A percentile compares a stretch with the other conserved stretches of the same genome.
These are phyloP conservation scores for Glycine tomentella DNA, from an alignment of 306 rosid genomes.

Conservation along the genomic window DNA sequence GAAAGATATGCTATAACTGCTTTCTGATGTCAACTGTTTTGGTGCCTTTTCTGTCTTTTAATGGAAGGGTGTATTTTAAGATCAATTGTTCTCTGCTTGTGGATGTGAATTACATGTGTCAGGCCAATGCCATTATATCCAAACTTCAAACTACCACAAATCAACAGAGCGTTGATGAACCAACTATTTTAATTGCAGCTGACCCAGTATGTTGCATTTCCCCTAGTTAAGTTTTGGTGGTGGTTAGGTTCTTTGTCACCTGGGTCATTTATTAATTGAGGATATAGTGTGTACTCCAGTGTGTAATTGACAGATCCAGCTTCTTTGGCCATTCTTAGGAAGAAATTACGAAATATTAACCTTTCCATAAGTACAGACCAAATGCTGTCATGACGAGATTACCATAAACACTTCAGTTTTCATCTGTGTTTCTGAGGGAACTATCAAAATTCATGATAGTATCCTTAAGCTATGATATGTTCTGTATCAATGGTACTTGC, in stretches of 20 bases:
- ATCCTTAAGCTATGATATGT: not conserved
- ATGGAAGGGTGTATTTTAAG: no score
- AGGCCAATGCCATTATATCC: conserved; percentile 89
- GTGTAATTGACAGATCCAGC: not conserved
- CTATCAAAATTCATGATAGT: conserved; percentile 6
- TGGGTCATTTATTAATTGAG: conserved; percentile 68
- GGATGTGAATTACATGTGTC: conserved; percentile 56
- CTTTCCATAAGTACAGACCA: conserved; percentile 12
- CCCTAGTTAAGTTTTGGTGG: conserved; percentile 39
- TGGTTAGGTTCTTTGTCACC: conserved; percentile 57
- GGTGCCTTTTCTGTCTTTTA: no score
- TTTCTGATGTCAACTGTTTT: conserved; percentile 11
- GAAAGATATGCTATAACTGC: conserved; percentile 6
- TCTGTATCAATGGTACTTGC: no score
- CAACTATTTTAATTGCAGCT: conserved; percentile 84
- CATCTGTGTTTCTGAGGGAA: conserved; percentile 25
- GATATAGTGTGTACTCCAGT: conserved; percentile 45
- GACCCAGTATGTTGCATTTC: conserved; percentile 79
- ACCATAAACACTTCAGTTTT: conserved; percentile 3
- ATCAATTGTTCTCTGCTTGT: conserved; percentile 51
- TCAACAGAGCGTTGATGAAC: conserved; percentile 63
- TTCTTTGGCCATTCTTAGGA: conserved; percentile 7
- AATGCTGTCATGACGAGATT: conserved; percentile 38
- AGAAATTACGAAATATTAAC: not conserved
- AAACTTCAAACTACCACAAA: conserved; percentile 60